phyloP scores from a whole-genome alignment of 2,329 filamentous ascomycete species.

The Exophiala bonariae region DNA sequence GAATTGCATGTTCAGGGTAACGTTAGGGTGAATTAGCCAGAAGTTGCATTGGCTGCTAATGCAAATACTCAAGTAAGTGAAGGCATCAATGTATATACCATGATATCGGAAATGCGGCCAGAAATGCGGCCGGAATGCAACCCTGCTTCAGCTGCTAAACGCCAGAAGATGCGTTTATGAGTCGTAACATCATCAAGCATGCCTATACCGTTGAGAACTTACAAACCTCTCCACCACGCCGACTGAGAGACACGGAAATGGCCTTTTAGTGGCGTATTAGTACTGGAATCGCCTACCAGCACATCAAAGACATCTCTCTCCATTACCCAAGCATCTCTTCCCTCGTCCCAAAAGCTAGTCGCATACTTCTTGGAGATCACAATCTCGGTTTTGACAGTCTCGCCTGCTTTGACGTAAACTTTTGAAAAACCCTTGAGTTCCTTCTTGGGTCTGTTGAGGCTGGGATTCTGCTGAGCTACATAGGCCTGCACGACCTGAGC shows the following conservation, averaged over 20 bases:
- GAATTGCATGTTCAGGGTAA: too few species aligned
- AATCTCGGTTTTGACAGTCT: constrained; percentile 59
- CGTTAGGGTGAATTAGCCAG: too few species aligned
- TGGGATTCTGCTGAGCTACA: constrained; percentile 44
- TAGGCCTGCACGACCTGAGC: constrained; percentile 59
- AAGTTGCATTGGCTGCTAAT: too few species aligned
- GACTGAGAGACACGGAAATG: constrained; percentile 61
- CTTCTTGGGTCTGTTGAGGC: constrained; percentile 58
- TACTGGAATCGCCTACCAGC: constrained; percentile 56
- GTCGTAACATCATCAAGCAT: background rate
- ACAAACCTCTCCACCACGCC: constrained; percentile 68
- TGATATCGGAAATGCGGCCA: too few species aligned
- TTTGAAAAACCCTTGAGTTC: constrained; percentile 69
- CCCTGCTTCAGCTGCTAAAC: too few species aligned
- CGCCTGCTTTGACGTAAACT: constrained; percentile 60
- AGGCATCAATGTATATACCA: too few species aligned
- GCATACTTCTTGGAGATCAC: constrained; percentile 63
- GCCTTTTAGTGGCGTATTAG: constrained; percentile 43
- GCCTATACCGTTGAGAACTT: too few species aligned
- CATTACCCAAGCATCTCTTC: constrained; percentile 62
- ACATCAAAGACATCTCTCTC: constrained; percentile 67
- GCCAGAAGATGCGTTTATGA: constrained; percentile 51
- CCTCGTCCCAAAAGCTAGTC: constrained; percentile 70
- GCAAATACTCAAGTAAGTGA: too few species aligned
- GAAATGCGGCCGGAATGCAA: too few species aligned